phyloP scores from a whole-genome alignment of 257 asterid genomes.

The Solanum pinnatisectum region DNA sequence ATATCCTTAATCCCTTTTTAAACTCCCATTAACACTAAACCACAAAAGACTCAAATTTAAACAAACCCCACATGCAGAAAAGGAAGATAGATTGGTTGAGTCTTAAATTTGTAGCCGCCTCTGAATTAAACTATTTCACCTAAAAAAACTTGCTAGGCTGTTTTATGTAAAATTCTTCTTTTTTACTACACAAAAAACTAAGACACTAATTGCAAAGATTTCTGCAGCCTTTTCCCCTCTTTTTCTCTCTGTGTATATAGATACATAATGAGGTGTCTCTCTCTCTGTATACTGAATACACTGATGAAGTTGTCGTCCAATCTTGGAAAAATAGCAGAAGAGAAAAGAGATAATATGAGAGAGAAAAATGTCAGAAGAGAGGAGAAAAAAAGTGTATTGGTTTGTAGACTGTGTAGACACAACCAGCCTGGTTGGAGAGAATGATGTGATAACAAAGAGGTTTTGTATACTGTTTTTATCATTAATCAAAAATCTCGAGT shows the following conservation, averaged over 20 bases:
- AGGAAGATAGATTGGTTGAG: not conserved
- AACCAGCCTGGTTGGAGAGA: slow-evolving; percentile 19
- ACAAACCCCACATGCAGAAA: not conserved
- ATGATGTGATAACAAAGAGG: not conserved
- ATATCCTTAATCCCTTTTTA: not conserved
- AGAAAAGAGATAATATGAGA: slow-evolving; percentile 17
- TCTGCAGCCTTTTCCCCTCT: not conserved
- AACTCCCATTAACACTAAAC: not conserved
- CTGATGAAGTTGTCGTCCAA: slow-evolving; percentile 57
- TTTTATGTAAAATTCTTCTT: not conserved
- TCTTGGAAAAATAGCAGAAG: slow-evolving; percentile 32
- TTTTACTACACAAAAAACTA: not conserved
- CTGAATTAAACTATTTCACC: slow-evolving; percentile 46
- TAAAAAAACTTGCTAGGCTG: slow-evolving; percentile 1
- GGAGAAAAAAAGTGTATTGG: not conserved
- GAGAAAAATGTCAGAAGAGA: slow-evolving; percentile 16
- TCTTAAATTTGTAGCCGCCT: slow-evolving; percentile 65
- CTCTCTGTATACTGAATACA: slow-evolving; percentile 23
- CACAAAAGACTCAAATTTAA: not conserved
- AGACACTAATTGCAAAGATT: slow-evolving; percentile 43
- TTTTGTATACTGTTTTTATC: not conserved
- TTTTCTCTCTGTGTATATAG: not conserved
- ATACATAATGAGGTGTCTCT: not conserved
- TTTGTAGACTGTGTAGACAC: slow-evolving; percentile 13
- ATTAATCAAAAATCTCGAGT: too few relatives aligned